phyloP scores from a whole-genome alignment of 2,329 filamentous ascomycete genomes.

The Diplodia scrobiculata region DNA sequence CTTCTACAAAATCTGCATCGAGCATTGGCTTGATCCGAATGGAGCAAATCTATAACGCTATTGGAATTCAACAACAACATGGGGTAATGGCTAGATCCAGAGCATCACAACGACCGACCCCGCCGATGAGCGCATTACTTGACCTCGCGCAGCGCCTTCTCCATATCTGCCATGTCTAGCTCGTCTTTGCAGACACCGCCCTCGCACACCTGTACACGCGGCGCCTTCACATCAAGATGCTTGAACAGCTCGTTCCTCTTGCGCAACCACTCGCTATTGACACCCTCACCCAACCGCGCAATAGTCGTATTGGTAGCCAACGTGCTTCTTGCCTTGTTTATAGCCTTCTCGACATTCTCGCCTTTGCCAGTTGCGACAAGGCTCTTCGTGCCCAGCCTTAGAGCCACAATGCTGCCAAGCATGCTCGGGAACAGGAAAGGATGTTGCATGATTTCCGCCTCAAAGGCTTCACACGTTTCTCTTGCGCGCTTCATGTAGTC shows the following conservation, averaged over 20 bases:
- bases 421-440: conserved; percentile 88
- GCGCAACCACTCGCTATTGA: conserved; percentile 53
- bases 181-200: conserved; percentile 50
- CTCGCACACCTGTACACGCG: conserved; percentile 45
- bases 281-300: conserved; percentile 34
- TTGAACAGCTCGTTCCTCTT: conserved; percentile 53
- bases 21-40: background rate
- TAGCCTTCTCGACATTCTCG: conserved; percentile 46
- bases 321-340: conserved; percentile 47
- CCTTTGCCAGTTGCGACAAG: conserved; percentile 57
- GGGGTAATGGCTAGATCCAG: background rate
- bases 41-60: background rate
- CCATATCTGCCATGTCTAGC: conserved; percentile 40
- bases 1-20: background rate
- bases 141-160: conserved; percentile 29
- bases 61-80: background rate
- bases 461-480: conserved; percentile 80
- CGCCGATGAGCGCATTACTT: conserved; percentile 3
- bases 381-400: conserved; percentile 68
- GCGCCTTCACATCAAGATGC: conserved; percentile 45
- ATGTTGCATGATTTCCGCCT: conserved; percentile 88
- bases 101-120: background rate
- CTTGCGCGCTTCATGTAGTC: conserved; percentile 66
- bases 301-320: conserved; percentile 38
- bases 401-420: conserved; percentile 72